Evolutionary conservation across 2,329 filamentous ascomycete genomes (phyloP), one percentile per base, ranked within the genome.

Genomic region (Colletotrichum sp.): DNA sequence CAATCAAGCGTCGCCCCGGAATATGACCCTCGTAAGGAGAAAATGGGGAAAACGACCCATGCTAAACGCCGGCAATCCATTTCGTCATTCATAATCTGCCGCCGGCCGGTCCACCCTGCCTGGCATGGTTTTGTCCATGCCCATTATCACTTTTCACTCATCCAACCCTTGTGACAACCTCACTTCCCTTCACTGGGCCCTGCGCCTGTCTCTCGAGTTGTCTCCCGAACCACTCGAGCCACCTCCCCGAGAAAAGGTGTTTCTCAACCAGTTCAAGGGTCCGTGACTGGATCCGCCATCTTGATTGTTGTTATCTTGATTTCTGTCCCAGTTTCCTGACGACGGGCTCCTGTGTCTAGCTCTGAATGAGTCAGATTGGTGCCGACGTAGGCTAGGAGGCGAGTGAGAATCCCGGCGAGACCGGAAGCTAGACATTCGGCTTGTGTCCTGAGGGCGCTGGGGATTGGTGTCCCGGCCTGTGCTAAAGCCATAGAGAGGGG

Each of bases 231-330:
- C 72, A 5, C 71, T 66, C 18, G 78, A 75, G 5, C 76, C 73
- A 6, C 69, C 66, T 26, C 78, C 76, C 7, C 82, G 78, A 1
- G 79, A 71, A 38, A 89, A 87, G 52, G 83, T 84, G 58, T 85
- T 85, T 62, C 87, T 84, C 24, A 89, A 78, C 88, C 88, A 89
- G 73, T 82, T 81, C 2, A 88, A 77, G 36, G 87, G 84, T 4
- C 85, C 84, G 52, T 81, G 79, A 5, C 82, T 81, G n/a, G 83
- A 81, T n/a, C 82, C 80, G 21, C 83, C 79, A 6, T 82, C 81
- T 36, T 83, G 82, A 18, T 21, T 62, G 12, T 72, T 75, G 12
- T 70, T 79, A 24, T 76, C 67, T 48, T 79, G 79, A 5, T 82
- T 82, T 65, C 80, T 80, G 75, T 68, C 78, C 73, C 77, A 76